These are phyloP conservation scores for Bacterosira constricta DNA, from an alignment of 108 stramenopile genomes.

Conservation along the genomic window DNA sequence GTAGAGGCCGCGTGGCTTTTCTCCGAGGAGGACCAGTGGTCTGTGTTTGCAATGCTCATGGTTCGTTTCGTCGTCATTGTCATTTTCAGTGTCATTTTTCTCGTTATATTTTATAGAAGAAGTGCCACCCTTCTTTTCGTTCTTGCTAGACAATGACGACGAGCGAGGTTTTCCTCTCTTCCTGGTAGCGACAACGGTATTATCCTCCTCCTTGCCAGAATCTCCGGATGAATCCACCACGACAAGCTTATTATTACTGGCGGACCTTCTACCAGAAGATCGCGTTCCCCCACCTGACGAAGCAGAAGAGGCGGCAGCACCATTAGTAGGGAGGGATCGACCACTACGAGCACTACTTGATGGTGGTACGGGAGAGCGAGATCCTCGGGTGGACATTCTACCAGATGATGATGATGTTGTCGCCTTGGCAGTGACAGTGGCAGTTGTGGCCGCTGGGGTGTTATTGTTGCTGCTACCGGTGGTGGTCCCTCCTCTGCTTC, in stretches of 20 bases:
- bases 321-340: not conserved
- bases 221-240: too few relatives aligned
- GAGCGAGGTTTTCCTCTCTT: not conserved
- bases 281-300: not conserved
- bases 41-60: not conserved
- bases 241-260: not conserved
- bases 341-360: not conserved
- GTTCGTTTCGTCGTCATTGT: not conserved
- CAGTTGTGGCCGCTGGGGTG: too few relatives aligned
- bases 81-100: not conserved
- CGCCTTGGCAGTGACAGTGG: too few relatives aligned
- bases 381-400: not conserved
- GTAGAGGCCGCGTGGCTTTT: slow-evolving; percentile 75
- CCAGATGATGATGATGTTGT: not conserved
- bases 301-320: not conserved
- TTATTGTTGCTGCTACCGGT: too few relatives aligned
- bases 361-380: not conserved
- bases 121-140: not conserved
- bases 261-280: not conserved
- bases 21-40: slow-evolving; percentile 68
- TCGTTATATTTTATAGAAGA: not conserved
- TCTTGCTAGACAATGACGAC: not conserved
- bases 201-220: not conserved
- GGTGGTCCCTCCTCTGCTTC: not conserved
- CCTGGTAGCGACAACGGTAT: not conserved